These are phyloP conservation scores for Jasminum sambac DNA, from an alignment of 257 asterid species.

Conservation along the genomic window DNA sequence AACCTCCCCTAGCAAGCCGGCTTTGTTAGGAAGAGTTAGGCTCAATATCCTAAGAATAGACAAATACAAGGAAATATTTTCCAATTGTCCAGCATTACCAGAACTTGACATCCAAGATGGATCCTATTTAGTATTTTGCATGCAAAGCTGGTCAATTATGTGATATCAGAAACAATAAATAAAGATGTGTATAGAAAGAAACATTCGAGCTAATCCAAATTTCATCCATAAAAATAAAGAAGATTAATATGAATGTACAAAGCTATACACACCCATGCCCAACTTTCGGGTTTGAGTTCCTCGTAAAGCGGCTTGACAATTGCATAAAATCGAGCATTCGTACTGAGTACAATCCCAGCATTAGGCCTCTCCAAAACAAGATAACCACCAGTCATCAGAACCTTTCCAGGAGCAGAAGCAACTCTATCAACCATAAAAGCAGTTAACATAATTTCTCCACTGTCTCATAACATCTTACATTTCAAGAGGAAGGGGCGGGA, in stretches of 20 bases:
- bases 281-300: constrained; percentile 64
- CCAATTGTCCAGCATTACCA: neutral
- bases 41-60: too few species aligned
- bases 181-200: neutral
- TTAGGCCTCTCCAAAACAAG: constrained; percentile 94
- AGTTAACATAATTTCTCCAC: neutral
- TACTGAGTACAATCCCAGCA: constrained; percentile 94
- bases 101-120: neutral
- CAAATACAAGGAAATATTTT: neutral
- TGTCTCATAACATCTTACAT: constrained; percentile 4
- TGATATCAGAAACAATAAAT: neutral
- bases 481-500: neutral
- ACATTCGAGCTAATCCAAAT: neutral
- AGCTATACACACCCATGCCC: constrained; percentile 77
- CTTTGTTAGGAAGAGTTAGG: too few species aligned
- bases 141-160: neutral
- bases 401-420: constrained; percentile 99
- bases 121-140: neutral
- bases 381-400: constrained; percentile 97
- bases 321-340: constrained; percentile 93
- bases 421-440: constrained; percentile 49
- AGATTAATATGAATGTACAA: neutral
- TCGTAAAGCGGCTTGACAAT: constrained; percentile 78
- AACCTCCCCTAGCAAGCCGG: too few species aligned
- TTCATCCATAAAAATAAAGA: constrained; percentile 9